These are phyloP conservation scores for Pulveroboletus sp. DNA, from an alignment of 768 basidiomycete genomes.

Conservation along the genomic window DNA sequence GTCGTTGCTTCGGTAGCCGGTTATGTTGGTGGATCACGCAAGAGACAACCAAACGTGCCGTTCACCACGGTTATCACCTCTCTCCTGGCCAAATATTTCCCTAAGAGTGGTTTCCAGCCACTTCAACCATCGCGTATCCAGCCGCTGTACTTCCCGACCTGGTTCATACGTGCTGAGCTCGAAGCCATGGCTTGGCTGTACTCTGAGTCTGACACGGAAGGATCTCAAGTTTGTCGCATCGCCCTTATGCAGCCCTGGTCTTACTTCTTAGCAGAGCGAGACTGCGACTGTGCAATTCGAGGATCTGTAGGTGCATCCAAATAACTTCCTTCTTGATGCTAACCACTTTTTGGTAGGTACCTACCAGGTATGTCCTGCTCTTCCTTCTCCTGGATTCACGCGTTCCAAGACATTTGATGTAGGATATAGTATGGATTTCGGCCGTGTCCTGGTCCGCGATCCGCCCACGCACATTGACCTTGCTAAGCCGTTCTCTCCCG, in stretches of 20 bases:
- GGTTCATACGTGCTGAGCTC: conserved; percentile 56
- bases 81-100: conserved; percentile 35
- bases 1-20: conserved; percentile 31
- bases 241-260: conserved; percentile 1
- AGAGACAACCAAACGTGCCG: conserved; percentile 11
- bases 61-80: conserved; percentile 25
- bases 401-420: background rate
- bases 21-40: conserved; percentile 16
- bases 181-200: conserved; percentile 33
- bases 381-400: background rate
- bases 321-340: conserved; percentile 4
- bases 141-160: conserved; percentile 59
- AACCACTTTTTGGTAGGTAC: conserved; percentile 21
- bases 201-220: conserved; percentile 20
- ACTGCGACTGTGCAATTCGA: conserved; percentile 33
- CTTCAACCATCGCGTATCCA: conserved; percentile 43
- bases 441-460: conserved; percentile 38
- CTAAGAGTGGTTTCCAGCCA: conserved; percentile 35
- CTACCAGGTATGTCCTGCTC: conserved; percentile 22
- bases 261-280: conserved; percentile 25
- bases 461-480: conserved; percentile 20
- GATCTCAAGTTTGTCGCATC: conserved; percentile 20
- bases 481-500: conserved; percentile 45
- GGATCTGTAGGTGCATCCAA: conserved; percentile 42
- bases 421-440: conserved; percentile 33